phyloP scores from a whole-genome alignment of 345 rosid genomes.

The Aquilaria sinensis region DNA sequence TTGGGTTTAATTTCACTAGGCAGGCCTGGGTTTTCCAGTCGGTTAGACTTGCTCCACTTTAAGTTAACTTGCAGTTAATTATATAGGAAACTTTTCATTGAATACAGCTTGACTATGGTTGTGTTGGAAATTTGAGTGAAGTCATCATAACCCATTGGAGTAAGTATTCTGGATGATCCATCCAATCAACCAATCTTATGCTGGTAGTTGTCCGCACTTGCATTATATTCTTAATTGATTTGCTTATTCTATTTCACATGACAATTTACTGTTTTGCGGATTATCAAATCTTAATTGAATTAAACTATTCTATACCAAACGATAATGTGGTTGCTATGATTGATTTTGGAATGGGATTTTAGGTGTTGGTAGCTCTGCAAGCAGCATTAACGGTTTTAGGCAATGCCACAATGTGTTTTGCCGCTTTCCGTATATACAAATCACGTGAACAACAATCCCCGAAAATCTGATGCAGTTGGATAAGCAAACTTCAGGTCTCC shows the following conservation, averaged over 20 bases:
- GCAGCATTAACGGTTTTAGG: constrained; percentile 81
- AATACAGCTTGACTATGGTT: too few relatives aligned
- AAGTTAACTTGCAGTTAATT: too few relatives aligned
- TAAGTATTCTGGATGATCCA: too few relatives aligned
- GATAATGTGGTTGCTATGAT: background rate
- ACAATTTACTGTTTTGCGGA: background rate
- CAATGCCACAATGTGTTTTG: constrained; percentile 72
- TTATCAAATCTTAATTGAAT: background rate
- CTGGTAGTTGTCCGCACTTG: background rate
- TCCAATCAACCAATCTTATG: too few relatives aligned
- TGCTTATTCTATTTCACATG: background rate
- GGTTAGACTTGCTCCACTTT: too few relatives aligned
- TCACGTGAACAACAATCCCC: constrained; percentile 37
- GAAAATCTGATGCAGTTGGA: constrained; percentile 26
- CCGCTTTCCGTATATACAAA: constrained; percentile 74
- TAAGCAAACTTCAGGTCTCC: background rate
- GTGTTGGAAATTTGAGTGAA: too few relatives aligned
- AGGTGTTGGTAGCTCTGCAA: constrained; percentile 83
- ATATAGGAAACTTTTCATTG: too few relatives aligned
- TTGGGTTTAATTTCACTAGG: too few relatives aligned
- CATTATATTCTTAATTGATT: background rate
- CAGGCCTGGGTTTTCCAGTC: too few relatives aligned
- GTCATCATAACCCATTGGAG: too few relatives aligned
- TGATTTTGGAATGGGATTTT: constrained; percentile 4
- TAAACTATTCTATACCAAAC: background rate